Conservation (phyloP, 2,329 filamentous ascomycete genomes). For the Apiospora hydei region DNA sequence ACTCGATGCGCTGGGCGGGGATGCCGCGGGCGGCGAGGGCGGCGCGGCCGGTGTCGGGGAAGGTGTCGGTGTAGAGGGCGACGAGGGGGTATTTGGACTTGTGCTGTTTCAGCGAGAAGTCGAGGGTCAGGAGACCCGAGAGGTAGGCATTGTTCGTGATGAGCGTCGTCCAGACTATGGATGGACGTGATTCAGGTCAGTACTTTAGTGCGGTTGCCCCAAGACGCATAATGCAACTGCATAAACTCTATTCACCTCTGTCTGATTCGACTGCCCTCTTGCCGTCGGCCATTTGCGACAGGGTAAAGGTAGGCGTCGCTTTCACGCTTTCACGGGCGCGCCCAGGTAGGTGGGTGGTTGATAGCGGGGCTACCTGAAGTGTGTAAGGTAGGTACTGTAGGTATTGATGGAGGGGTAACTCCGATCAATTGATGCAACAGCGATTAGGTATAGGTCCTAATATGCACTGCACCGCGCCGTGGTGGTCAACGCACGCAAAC, state of each 20-base stretch:
- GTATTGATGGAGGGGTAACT: background rate
- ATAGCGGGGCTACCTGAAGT: slow-evolving; percentile 28
- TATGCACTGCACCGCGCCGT: background rate
- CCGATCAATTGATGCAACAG: background rate
- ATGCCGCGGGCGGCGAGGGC: slow-evolving; percentile 76
- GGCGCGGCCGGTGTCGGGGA: slow-evolving; percentile 71
- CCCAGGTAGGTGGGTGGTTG: background rate
- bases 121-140: slow-evolving; percentile 80
- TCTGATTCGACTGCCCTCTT: slow-evolving; percentile 42
- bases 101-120: slow-evolving; percentile 74
- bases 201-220: slow-evolving; percentile 8
- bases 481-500: background rate
- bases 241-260: slow-evolving; percentile 35
- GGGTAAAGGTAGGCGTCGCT: slow-evolving; percentile 2
- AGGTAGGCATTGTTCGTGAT: slow-evolving; percentile 88
- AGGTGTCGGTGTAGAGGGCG: slow-evolving; percentile 81
- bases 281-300: slow-evolving; percentile 41
- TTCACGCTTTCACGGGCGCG: background rate
- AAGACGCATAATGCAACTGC: background rate
- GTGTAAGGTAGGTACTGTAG: background rate
- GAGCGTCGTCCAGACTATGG: slow-evolving; percentile 82
- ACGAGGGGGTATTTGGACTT: slow-evolving; percentile 78
- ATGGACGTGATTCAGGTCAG: slow-evolving; percentile 12
- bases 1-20: slow-evolving; percentile 72
- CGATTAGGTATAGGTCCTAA: background rate